Percentiles rank a stretch among this genome's conserved stretches.
These are phyloP conservation scores for Adiantum capillusveneris DNA, from an alignment of 75 land plant species.

Conservation along the genomic window DNA sequence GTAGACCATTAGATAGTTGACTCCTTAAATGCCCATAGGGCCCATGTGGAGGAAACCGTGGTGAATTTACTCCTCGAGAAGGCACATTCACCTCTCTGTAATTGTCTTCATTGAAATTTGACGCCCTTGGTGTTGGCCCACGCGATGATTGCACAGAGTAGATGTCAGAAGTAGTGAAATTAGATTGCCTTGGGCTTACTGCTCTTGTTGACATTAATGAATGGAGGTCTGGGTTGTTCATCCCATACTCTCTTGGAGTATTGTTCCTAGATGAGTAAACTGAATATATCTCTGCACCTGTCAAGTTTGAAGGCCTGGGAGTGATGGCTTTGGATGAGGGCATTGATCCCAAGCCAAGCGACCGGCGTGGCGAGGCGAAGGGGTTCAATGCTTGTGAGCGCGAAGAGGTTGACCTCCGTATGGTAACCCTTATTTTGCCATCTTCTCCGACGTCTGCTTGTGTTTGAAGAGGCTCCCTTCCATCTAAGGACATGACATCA, in stretches of 20 bases:
- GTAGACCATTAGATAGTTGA: no score
- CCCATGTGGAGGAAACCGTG: constrained; percentile 3
- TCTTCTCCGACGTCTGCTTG: constrained; percentile 88
- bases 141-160: constrained; percentile 57
- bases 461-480: constrained; percentile 65
- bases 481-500: constrained; percentile 80
- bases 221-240: constrained; percentile 79
- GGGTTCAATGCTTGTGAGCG: constrained; percentile 15
- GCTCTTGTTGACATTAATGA: constrained; percentile 44
- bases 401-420: constrained; percentile 49
- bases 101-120: constrained; percentile 64
- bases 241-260: constrained; percentile 62
- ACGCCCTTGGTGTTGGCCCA: constrained; percentile 62
- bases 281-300: constrained; percentile 91
- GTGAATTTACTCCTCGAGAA: neutral
- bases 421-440: constrained; percentile 81
- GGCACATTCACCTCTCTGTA: neutral
- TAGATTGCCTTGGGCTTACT: constrained; percentile 44
- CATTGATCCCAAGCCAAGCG: constrained; percentile 22
- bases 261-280: constrained; percentile 46
- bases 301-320: constrained; percentile 77
- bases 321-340: constrained; percentile 43
- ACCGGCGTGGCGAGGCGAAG: constrained; percentile 32
- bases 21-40: no score
- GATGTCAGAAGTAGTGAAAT: constrained; percentile 50